phyloP scores from a whole-genome alignment of 495 filamentous ascomycete genomes.

The Ascobolus immersus region DNA sequence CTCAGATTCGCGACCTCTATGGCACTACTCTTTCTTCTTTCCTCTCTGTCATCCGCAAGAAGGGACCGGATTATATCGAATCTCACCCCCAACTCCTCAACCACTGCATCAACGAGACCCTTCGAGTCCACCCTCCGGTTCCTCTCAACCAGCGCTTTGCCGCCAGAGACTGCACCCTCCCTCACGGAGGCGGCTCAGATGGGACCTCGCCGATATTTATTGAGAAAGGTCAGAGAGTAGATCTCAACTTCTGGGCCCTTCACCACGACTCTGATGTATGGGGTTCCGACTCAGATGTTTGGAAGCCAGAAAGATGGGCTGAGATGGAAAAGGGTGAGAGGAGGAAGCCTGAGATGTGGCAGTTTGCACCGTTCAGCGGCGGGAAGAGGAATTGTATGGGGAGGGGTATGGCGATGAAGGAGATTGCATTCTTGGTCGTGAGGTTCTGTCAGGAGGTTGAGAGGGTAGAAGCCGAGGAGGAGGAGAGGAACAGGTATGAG shows the following conservation, averaged over 20 bases:
- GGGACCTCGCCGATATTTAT: conserved; percentile 42
- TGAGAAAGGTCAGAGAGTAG: conserved; percentile 27
- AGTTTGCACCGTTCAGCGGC: conserved; percentile 59
- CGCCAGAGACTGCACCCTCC: conserved; percentile 49
- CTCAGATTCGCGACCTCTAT: conserved; percentile 21
- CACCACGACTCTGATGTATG: conserved; percentile 23
- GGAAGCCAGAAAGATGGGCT: conserved; percentile 55
- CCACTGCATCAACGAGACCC: too few species aligned
- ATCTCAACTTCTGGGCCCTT: conserved; percentile 19
- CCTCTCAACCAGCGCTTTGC: conserved; percentile 57
- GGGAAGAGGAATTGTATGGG: conserved; percentile 76
- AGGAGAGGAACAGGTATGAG: too few species aligned
- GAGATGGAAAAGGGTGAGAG: conserved; percentile 21
- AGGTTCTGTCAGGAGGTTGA: too few species aligned
- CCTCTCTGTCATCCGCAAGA: too few species aligned
- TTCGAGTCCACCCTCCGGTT: conserved; percentile 53
- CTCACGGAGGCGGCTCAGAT: conserved; percentile 52
- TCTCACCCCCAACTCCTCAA: conserved; percentile 27
- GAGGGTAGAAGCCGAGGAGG: too few species aligned
- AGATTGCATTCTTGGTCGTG: too few species aligned
- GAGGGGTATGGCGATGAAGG: too few species aligned
- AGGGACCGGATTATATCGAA: conserved; percentile 17
- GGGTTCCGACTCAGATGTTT: conserved; percentile 24
- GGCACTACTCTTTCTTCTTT: conserved; percentile 19
- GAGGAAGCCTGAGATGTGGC: conserved; percentile 42